Percentiles rank a stretch among this genome's conserved stretches.
Conservation (phyloP, 164 flowering plant genomes). For the Pachysandra terminalis region DNA sequence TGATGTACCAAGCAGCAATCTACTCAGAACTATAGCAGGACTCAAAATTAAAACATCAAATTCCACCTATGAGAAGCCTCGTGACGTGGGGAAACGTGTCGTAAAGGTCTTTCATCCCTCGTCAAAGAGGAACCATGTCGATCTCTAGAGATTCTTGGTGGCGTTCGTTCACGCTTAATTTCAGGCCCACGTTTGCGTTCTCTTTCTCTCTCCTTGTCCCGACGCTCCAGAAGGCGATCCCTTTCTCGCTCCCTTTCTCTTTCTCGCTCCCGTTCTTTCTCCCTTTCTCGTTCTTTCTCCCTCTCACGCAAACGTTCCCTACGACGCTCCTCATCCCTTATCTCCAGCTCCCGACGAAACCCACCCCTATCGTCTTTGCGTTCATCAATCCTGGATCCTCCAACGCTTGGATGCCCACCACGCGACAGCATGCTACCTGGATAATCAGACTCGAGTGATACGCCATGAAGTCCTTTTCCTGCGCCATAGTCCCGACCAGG, state of each 20-base stretch:
- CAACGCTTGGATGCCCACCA: conserved; percentile 38
- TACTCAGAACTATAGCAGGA: conserved; percentile 51
- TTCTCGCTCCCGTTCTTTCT: conserved; percentile 36
- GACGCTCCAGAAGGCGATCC: conserved; percentile 25
- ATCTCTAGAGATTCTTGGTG: conserved; percentile 64
- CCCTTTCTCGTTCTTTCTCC: conserved; percentile 68
- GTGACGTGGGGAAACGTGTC: conserved; percentile 65
- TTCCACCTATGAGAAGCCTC: conserved; percentile 90
- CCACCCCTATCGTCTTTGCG: conserved; percentile 63
- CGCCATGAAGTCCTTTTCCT: conserved; percentile 73
- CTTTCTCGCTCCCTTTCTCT: conserved; percentile 37
- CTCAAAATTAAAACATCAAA: conserved; percentile 47
- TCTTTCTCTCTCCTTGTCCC: conserved; percentile 52
- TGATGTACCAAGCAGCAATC: conserved; percentile 47
- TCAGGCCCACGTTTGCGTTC: conserved; percentile 63
- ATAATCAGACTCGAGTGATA: conserved; percentile 66
- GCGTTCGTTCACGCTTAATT: conserved; percentile 66
- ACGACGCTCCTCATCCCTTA: conserved; percentile 82
- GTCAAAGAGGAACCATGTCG: conserved; percentile 54
- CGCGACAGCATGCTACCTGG: conserved; percentile 44
- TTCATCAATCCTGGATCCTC: conserved; percentile 50
- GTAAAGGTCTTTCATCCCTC: conserved; percentile 48
- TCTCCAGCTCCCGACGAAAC: conserved; percentile 63
- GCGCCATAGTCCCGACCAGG: conserved; percentile 92
- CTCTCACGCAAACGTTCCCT: conserved; percentile 66